Base-by-base conservation (phyloP, 208 protist species). In the Trypanosoma cruzi region DNA sequence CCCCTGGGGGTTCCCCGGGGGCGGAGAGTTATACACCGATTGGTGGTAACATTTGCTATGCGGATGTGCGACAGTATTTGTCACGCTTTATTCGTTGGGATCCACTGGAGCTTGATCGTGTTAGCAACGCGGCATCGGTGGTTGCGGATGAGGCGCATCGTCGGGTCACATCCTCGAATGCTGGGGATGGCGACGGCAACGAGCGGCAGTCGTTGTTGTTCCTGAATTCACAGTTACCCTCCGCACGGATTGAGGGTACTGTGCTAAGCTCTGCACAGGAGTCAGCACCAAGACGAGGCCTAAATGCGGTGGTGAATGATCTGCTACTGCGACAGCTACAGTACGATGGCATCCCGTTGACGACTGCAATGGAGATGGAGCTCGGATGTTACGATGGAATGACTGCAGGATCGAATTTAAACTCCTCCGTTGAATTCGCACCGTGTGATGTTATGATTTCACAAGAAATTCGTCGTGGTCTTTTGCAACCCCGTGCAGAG, bases 301-400 rank as follows among this genome's bases (percentile, higher is more conserved):
- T 92, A 26, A 73, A 71, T 18, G 50, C 80, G 28, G 80, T 76
- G n/a, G 68, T 89, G 28, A 85, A 93, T 68, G 78, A 82, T 32
- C 49, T 93, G 22, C 68, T 93, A 34, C 59, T 88, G 32, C 68
- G 68, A 29, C 84, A 93, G 74, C 77, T 93, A 22, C 77, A 66
- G n/a, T 66, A 76, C 14, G 88, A 93, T 48, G 88, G 88, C 13
- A 60, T 93, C 24, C 54, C 36, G 16, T 42, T 79, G 13, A 42
- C 56, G 11, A 63, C 60, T 11, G 11, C 28, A 5, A 70, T 71
- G 67, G 61, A 73, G 36, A 65, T 77, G 53, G 56, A 65, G 13
- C 29, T 75, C 1, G 64, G 64, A 16, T 77, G 56, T 44, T 68
- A 76, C 49, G 59, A 73, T 59, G 16, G 40, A 32, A 72, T 71